Base-by-base conservation (phyloP, 331 rosid species). In the Cydonia oblonga region DNA sequence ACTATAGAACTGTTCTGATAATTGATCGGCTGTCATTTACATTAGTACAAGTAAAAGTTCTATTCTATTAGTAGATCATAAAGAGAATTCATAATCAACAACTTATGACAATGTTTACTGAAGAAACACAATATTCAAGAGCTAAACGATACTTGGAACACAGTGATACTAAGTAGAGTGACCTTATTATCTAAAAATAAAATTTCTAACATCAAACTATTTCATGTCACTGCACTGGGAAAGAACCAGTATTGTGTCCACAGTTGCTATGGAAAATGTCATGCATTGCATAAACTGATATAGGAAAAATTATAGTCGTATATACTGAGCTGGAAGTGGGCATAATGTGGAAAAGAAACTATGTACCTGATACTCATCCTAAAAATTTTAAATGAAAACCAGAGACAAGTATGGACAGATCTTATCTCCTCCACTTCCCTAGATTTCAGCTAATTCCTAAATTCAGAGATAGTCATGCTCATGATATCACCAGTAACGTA, bases 401-500 rank as follows among this genome's bases (percentile, higher is more conserved):
- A 54, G 13, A 20, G 14, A 54, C 4, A 54, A 54, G 61, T 54
- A 22, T 2, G 24, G 15, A 54, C 18, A 24, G 25, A 68, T 68
- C 59, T 32, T 23, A 46, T 25, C 40, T 68, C 29, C n/a, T 68
- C 15, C 11, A 69, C 25, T 29, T 54, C 44, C 23, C 14, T 33
- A 13, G 35, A 64, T 7, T 51, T 32, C 15, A 56, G 33, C 28
- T 32, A 22, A 20, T 32, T 33, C 24, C 65, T 14, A 70, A 29
- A 29, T 19, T 13, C n/a, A 62, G 33, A 70, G 19, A 44, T 44
- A 75, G 64, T 71, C 44, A 38, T 38, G 44, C 44, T 38, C 44
- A 38, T 13, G 1, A 10, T 69, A 6, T 71, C 74, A 79, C 62
- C 66, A 75, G 60, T 54, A 42, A 79, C 90, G 12, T 88, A 88